Conservation (phyloP, 2,329 filamentous ascomycete genomes). For the Proliferodiscus dingleyae region DNA sequence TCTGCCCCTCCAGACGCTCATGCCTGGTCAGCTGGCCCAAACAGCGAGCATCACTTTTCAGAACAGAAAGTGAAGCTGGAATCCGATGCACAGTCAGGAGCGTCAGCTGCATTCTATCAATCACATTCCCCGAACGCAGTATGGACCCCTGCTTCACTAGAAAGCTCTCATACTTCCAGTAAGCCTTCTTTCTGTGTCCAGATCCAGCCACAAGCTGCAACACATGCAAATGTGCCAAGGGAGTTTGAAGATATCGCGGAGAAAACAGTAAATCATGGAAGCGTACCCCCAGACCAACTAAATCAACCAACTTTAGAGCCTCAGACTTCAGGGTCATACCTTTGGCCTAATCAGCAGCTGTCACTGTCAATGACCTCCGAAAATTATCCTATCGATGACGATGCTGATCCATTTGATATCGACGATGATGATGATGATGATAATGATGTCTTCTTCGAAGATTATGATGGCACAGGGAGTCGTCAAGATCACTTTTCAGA, state of each 20-base stretch:
- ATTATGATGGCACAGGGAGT: slow-evolving; percentile 44
- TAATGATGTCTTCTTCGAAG: slow-evolving; percentile 58
- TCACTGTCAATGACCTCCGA: not conserved
- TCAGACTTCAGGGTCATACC: not conserved
- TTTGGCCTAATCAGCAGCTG: not conserved
- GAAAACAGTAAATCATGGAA: not conserved
- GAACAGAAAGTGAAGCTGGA: slow-evolving; percentile 10
- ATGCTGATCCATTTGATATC: slow-evolving; percentile 42
- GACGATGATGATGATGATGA: slow-evolving; percentile 56
- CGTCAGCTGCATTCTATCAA: slow-evolving; percentile 10
- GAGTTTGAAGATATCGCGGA: not conserved
- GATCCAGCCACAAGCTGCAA: not conserved
- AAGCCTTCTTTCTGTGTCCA: not conserved
- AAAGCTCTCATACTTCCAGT: not conserved
- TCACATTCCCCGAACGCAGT: slow-evolving; percentile 3
- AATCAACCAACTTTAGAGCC: not conserved
- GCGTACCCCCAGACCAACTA: not conserved
- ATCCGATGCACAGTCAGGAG: slow-evolving; percentile 13
- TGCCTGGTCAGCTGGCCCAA: slow-evolving; percentile 15
- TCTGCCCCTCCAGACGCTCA: slow-evolving; percentile 7
- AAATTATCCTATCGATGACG: slow-evolving; percentile 11
- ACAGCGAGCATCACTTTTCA: slow-evolving; percentile 10
- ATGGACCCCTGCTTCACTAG: slow-evolving; percentile 4
- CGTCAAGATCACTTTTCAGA: slow-evolving; percentile 35
- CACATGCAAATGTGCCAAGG: not conserved